Evolutionary conservation across 257 asterid species (phyloP).

Genomic region (Penstemon barbatus): DNA sequence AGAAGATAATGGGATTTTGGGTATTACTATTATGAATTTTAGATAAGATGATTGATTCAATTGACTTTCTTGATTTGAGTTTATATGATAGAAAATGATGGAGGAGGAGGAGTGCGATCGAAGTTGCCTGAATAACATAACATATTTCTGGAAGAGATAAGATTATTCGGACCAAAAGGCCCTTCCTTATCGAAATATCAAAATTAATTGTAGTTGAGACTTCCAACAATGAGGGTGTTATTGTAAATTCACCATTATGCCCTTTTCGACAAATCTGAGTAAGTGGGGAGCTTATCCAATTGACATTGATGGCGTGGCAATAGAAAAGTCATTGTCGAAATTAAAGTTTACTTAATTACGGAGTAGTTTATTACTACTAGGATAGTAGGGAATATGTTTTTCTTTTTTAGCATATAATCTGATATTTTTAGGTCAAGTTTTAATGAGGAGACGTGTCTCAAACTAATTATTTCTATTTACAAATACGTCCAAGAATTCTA

Average conservation of each 20-base stretch:
- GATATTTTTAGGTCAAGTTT: no score
- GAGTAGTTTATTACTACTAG: not conserved
- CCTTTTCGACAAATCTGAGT: not conserved
- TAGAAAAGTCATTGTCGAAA: not conserved
- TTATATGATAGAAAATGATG: not conserved
- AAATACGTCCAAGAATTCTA: no score
- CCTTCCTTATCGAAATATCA: not conserved
- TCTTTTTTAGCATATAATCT: no score
- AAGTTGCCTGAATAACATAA: not conserved
- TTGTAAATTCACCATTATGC: not conserved
- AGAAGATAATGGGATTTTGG: not conserved
- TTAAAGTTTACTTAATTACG: not conserved
- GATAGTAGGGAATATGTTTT: not conserved
- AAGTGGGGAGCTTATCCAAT: slow-evolving; percentile 17
- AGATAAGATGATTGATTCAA: no score
- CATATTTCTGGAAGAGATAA: not conserved
- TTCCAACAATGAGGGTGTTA: not conserved
- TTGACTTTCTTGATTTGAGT: slow-evolving; percentile 21
- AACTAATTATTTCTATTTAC: no score
- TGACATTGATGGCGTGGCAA: slow-evolving; percentile 19
- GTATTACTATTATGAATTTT: not conserved
- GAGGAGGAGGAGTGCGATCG: not conserved
- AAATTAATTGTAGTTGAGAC: no score
- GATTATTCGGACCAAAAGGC: not conserved
- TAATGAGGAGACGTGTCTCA: no score